Percentiles rank a stretch among this genome's conserved stretches.
Conservation (phyloP, 495 filamentous ascomycete genomes). For the Hyaloscypha variabilis region DNA sequence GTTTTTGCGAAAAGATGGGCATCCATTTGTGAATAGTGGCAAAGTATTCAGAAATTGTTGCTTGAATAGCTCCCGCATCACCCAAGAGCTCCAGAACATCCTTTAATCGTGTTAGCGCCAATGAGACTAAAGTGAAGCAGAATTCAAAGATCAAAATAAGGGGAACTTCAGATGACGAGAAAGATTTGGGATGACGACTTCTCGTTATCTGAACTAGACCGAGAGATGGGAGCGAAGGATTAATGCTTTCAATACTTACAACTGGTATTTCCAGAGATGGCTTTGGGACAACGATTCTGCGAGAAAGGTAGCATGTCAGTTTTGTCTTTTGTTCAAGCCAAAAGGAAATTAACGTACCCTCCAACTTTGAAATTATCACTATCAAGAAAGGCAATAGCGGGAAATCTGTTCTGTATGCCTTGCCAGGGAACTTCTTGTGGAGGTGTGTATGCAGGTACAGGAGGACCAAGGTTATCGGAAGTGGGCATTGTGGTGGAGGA, state of each 20-base stretch:
- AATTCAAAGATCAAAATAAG: background rate
- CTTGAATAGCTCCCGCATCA: constrained; percentile 35
- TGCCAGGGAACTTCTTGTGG: constrained; percentile 23
- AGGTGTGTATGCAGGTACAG: constrained; percentile 12
- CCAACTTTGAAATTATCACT: constrained; percentile 38
- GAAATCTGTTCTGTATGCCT: constrained; percentile 28
- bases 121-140: background rate
- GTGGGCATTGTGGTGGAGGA: constrained; percentile 14
- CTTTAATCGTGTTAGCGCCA: background rate
- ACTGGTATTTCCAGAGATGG: constrained; percentile 34
- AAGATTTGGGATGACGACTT: background rate
- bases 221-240: too few species aligned
- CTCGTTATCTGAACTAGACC: too few species aligned
- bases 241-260: constrained; percentile 10
- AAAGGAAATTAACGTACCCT: constrained; percentile 22
- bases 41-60: constrained; percentile 37
- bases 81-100: constrained; percentile 40
- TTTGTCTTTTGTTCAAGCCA: background rate
- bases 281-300: constrained; percentile 34
- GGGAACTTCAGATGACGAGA: background rate
- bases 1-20: constrained; percentile 53
- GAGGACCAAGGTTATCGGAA: constrained; percentile 13
- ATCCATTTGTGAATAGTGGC: constrained; percentile 46
- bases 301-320: background rate
- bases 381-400: constrained; percentile 39